phyloP scores from a whole-genome alignment of 768 basidiomycete species.

The Hericium alpestre region DNA sequence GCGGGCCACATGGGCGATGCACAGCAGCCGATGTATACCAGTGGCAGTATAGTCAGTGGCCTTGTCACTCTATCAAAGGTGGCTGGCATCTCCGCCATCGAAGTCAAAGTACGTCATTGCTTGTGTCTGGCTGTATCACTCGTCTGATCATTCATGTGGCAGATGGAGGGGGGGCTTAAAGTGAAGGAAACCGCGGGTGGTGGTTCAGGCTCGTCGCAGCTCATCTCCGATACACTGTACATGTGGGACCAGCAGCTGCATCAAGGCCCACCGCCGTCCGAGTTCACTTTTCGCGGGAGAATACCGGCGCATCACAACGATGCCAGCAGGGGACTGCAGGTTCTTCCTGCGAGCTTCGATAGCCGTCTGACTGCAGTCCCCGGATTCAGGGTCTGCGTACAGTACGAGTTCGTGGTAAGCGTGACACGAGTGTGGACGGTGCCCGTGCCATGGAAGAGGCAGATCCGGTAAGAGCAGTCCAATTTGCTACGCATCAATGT shows the following conservation, averaged over 20 bases:
- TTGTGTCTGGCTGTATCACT: background rate
- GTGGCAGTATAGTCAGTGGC: conserved; percentile 5
- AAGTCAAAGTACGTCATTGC: conserved; percentile 2
- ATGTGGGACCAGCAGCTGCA: conserved; percentile 1
- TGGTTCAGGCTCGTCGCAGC: background rate
- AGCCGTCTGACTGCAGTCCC: conserved; percentile 5
- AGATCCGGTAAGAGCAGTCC: conserved; percentile 2
- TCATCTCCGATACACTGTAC: conserved; percentile 2
- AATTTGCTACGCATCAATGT: background rate
- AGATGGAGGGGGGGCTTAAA: conserved; percentile 3
- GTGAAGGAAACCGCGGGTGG: conserved; percentile 8
- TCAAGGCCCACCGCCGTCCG: background rate
- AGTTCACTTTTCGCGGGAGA: conserved; percentile 2
- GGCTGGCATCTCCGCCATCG: background rate
- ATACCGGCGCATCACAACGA: background rate
- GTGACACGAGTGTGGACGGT: background rate
- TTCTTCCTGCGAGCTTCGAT: conserved; percentile 9
- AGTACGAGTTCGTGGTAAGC: conserved; percentile 4
- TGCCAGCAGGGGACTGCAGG: background rate
- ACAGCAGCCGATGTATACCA: conserved; percentile 1
- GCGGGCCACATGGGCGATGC: conserved; percentile 2
- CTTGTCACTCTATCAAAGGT: conserved; percentile 1
- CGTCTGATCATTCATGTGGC: background rate
- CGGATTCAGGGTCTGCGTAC: conserved; percentile 7
- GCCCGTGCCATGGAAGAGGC: background rate